Base-by-base conservation (phyloP, 257 asterid species). In the Solanum lignicaule region DNA sequence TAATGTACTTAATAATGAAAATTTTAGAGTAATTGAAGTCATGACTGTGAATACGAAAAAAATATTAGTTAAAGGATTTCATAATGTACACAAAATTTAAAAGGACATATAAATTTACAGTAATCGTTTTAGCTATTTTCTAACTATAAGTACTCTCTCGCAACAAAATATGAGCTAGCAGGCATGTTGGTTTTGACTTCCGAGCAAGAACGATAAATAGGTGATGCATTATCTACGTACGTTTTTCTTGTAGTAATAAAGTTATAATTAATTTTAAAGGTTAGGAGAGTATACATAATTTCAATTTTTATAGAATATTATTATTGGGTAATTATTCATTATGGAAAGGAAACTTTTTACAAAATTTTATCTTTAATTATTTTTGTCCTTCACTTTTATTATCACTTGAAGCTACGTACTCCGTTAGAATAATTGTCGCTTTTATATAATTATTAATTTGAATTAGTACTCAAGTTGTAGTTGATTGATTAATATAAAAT, bases 271-370 rank as follows among this genome's bases (percentile, higher is more conserved):
- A 4, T 76, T 25, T 76, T 39, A 13, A 13, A n/a, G 29, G 58
- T 21, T 7, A 75, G 21, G 5, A 23, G 8, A 58, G 60, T 7
- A 38, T 38, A 38, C 14, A 23, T 76, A 23, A 39, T n/a, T 76
- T 13, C 33, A 41, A 41, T 14, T 41, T 12, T 78, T 41, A 41
- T 39, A 14, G 58, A 33, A 25, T 78, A 41, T 78, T 78, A 78
- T 78, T 78, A 39, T 78, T 78, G 62, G 36, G n/a, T 25, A 78
- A 39, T 75, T 75, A 75, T 78, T 78, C 36, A n/a, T 39, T 41
- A 15, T 15, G 62, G 36, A 78, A 41, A 78, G 36, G 14, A 9
- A 41, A 25, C 84, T 25, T 78, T 78, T 25, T 15, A 78, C 36
- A 78, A 14, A 78, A 14, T 39, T 39, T 3, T n/a, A 7, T 16